These are phyloP conservation scores for Hygrocybe punicea DNA, from an alignment of 768 basidiomycete genomes.

Conservation along the genomic window DNA sequence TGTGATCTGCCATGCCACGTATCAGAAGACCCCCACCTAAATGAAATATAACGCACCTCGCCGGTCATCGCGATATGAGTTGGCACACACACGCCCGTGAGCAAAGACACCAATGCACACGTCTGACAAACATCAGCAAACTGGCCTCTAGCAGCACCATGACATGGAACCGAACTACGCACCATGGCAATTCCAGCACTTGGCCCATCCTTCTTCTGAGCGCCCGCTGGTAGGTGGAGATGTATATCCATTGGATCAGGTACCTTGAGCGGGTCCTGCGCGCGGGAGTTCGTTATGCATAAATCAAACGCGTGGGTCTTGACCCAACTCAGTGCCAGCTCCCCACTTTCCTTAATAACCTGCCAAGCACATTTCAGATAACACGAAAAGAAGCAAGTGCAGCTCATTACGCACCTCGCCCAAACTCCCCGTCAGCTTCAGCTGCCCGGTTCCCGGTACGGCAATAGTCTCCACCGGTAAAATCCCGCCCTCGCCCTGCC, in stretches of 20 bases:
- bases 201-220: conserved; percentile 92
- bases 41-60: conserved; percentile 49
- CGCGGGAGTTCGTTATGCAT: conserved; percentile 65
- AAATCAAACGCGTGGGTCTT: conserved; percentile 80
- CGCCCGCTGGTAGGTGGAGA: conserved; percentile 83
- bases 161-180: conserved; percentile 12
- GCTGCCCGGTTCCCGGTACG: conserved; percentile 68
- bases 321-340: conserved; percentile 90
- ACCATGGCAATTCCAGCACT: conserved; percentile 90
- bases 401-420: conserved; percentile 60
- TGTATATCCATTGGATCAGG: conserved; percentile 79
- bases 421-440: conserved; percentile 79
- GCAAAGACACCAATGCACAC: conserved; percentile 81
- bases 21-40: background rate
- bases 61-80: conserved; percentile 85
- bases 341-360: conserved; percentile 90
- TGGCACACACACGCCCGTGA: conserved; percentile 73
- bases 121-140: conserved; percentile 39
- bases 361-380: conserved; percentile 17
- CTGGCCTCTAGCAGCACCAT: background rate
- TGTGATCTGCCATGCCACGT: conserved; percentile 53
- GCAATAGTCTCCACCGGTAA: conserved; percentile 80
- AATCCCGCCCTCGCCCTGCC: conserved; percentile 82
- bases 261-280: conserved; percentile 72
- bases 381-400: background rate